These are phyloP conservation scores for Oxytropis ochrocephala DNA, from an alignment of 306 rosid genomes.

Conservation along the genomic window DNA sequence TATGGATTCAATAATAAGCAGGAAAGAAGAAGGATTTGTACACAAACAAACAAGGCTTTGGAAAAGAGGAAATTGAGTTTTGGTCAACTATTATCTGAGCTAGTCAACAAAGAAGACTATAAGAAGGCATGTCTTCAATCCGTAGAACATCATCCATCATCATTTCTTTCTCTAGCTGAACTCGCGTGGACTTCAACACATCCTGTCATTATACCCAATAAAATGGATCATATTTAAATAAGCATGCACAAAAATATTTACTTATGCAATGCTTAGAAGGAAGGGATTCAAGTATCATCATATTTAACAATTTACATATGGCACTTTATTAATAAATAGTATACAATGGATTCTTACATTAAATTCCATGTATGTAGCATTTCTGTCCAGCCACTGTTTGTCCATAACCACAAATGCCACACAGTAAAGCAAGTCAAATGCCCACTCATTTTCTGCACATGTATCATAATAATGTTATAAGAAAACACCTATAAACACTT, in stretches of 20 bases:
- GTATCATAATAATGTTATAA: not conserved
- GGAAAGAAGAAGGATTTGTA: not conserved
- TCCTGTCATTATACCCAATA: slow-evolving; percentile 30
- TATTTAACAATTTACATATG: not conserved
- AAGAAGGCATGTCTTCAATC: slow-evolving; percentile 95
- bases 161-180: slow-evolving; percentile 76
- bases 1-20: not conserved
- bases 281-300: no score
- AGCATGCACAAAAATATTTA: not conserved
- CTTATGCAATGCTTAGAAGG: not conserved
- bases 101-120: slow-evolving; percentile 53
- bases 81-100: not conserved
- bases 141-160: slow-evolving; percentile 67
- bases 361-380: slow-evolving; percentile 90
- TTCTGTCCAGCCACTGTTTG: slow-evolving; percentile 75
- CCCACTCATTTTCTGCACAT: slow-evolving; percentile 73
- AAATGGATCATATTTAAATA: not conserved
- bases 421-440: slow-evolving; percentile 85
- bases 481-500: not conserved
- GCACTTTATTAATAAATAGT: not conserved
- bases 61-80: no score
- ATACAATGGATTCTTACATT: slow-evolving; percentile 50
- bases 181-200: slow-evolving; percentile 62
- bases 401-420: slow-evolving; percentile 85
- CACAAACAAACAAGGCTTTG: not conserved